These are phyloP conservation scores for Chimonanthus praecox DNA, from an alignment of 164 flowering plant genomes.

Conservation along the genomic window DNA sequence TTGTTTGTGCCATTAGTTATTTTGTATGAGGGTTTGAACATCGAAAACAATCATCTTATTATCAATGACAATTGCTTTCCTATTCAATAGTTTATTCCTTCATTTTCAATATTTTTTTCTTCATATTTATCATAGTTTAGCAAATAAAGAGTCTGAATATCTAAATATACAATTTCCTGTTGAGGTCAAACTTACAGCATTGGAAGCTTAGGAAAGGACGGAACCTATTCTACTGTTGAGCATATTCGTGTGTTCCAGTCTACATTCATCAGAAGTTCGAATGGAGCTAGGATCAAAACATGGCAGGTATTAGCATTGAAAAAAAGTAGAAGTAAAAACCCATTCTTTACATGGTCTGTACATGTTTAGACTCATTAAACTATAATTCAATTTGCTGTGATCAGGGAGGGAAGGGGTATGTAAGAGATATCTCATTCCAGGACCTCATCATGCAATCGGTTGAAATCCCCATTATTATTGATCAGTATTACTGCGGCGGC, in stretches of 20 bases:
- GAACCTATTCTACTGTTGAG: constrained; percentile 28
- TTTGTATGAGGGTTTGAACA: too few species aligned
- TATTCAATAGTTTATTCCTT: too few species aligned
- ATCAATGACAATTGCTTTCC: too few species aligned
- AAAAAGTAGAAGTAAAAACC: too few species aligned
- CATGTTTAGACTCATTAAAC: background rate
- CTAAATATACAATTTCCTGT: background rate
- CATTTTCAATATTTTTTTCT: too few species aligned
- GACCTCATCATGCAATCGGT: constrained; percentile 26
- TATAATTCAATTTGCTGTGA: background rate
- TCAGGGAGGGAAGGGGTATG: constrained; percentile 34
- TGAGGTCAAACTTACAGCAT: constrained; percentile 23
- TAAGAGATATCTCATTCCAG: constrained; percentile 28
- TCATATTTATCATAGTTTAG: background rate
- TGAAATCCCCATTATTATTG: constrained; percentile 46
- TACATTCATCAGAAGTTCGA: constrained; percentile 27
- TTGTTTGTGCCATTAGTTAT: too few species aligned
- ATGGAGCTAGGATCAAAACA: constrained; percentile 68
- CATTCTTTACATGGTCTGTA: too few species aligned
- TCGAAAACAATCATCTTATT: background rate
- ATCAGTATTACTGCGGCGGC: constrained; percentile 44
- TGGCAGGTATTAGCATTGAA: constrained; percentile 15
- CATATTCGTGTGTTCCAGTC: constrained; percentile 31
- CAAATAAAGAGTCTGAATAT: background rate
- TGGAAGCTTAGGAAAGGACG: constrained; percentile 51